Conservation (phyloP, 1,284 basidiomycete species). For the Fomes fomentarius region DNA sequence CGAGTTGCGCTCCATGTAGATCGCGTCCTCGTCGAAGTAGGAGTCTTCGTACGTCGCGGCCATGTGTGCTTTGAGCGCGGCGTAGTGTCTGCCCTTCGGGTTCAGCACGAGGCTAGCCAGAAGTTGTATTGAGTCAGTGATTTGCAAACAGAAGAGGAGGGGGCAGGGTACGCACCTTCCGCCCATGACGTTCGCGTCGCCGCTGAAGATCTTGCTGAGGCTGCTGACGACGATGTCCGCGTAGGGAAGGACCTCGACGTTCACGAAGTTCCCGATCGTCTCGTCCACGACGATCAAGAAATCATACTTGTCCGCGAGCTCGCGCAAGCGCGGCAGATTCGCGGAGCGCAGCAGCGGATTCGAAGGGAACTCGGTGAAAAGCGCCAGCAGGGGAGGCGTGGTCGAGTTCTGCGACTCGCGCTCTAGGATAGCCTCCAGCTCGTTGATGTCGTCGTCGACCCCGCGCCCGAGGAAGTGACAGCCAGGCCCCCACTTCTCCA, state of each 20-base stretch:
- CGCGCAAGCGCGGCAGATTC: slow-evolving; percentile 78
- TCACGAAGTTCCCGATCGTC: slow-evolving; percentile 95
- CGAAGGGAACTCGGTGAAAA: slow-evolving; percentile 92
- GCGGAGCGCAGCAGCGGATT: slow-evolving; percentile 91
- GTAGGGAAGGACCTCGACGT: slow-evolving; percentile 90
- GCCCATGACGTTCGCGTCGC: slow-evolving; percentile 97
- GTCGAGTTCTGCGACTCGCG: slow-evolving; percentile 46
- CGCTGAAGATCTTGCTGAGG: slow-evolving; percentile 95
- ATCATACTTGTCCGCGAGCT: slow-evolving; percentile 86
- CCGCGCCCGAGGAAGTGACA: slow-evolving; percentile 91
- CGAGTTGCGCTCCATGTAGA: slow-evolving; percentile 98
- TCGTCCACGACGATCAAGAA: slow-evolving; percentile 95
- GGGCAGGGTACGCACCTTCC: slow-evolving; percentile 67
- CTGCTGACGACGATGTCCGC: slow-evolving; percentile 95
- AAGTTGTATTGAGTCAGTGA: too few species aligned
- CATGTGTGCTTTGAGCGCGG: slow-evolving; percentile 64
- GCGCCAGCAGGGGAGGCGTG: slow-evolving; percentile 57
- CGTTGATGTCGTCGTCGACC: slow-evolving; percentile 74
- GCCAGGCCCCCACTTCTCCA: slow-evolving; percentile 97
- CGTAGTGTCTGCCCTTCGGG: slow-evolving; percentile 74
- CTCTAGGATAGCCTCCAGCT: slow-evolving; percentile 69
- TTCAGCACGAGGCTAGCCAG: slow-evolving; percentile 90
- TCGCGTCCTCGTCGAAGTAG: slow-evolving; percentile 91
- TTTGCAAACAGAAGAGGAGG: too few species aligned
- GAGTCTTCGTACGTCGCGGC: slow-evolving; percentile 79